These are phyloP conservation scores for Hypoxylon crocopeplum DNA, from an alignment of 495 filamentous ascomycete genomes.

Conservation along the genomic window DNA sequence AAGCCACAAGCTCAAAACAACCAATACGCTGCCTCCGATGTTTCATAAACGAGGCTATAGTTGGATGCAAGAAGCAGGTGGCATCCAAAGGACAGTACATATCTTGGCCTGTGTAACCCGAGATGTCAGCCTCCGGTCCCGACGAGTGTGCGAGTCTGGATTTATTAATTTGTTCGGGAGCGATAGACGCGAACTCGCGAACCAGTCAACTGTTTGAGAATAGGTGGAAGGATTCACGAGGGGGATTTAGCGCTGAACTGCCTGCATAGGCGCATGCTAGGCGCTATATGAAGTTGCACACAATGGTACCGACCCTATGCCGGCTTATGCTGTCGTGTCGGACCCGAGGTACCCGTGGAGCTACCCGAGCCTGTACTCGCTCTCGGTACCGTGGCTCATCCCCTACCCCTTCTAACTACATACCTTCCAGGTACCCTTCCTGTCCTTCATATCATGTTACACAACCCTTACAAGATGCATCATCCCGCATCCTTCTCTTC, in stretches of 20 bases:
- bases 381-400: neutral
- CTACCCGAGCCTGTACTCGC: neutral
- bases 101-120: slow-evolving; percentile 9
- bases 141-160: slow-evolving; percentile 4
- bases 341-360: too few species aligned
- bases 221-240: slow-evolving; percentile 14
- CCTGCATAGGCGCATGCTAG: slow-evolving; percentile 17
- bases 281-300: slow-evolving; percentile 23
- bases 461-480: neutral
- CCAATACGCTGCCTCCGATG: slow-evolving; percentile 6
- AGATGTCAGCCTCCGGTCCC: slow-evolving; percentile 27
- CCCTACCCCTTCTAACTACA: too few species aligned
- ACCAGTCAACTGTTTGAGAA: neutral
- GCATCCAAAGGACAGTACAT: neutral
- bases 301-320: neutral
- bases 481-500: neutral
- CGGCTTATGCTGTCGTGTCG: neutral
- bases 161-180: slow-evolving; percentile 1
- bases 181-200: slow-evolving; percentile 23
- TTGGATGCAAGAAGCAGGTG: neutral
- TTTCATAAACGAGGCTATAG: slow-evolving; percentile 8
- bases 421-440: neutral
- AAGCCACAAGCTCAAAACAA: slow-evolving; percentile 23
- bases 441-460: neutral
- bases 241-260: slow-evolving; percentile 31